Evolutionary conservation across 2,329 filamentous ascomycete genomes (phyloP), one percentile per base, ranked within the genome.

Genomic region (Fusarium neocosmosporiellum): DNA sequence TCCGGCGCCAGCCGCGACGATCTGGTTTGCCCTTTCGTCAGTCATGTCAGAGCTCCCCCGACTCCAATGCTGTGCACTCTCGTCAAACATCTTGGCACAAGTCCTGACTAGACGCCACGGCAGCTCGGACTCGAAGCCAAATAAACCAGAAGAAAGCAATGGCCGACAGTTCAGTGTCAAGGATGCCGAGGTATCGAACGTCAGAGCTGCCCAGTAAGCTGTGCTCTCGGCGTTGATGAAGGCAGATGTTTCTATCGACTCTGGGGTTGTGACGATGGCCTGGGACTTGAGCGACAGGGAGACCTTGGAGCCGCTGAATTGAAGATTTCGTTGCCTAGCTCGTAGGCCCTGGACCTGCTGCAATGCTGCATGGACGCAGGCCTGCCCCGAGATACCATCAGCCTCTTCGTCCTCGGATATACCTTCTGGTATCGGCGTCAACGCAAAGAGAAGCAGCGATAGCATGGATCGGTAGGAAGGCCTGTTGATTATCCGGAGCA

Each of bases 401-500:
- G 77, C 64, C 60, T 84, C 83, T 68, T 85, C 83, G 1, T 83
- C 83, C 54, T 84, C 83, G 0, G 80, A 80, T 16, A 85, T 80
- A 0, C 81, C 81, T 1, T 75, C 72, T 0, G 83, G 83, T 31
- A 84, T 83, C 1, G 83, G 83, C 1, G 82, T 83, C 41, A 83
- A 66, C 4, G 81, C 80, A 61, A 84, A 85, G 1, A 84, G 76
- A 58, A 83, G 81, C 1, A 85, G 68, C 1, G 81, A 79, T 3
- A 84, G 70, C 72, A 83, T 83, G 1, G 83, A 84, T 16, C 81
- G 78, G 60, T 85, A 84, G 0, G 81, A 84, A 0, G 82, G 79
- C 1, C 82, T 77, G 39, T 84, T 84, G 57, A 84, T 83, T 14
- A 83, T 78, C 24, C 79, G 78, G 7, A 83, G 75, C 80, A 84